These are phyloP conservation scores for Calonectria pteridis DNA, from an alignment of 2,329 filamentous ascomycete genomes.

Conservation along the genomic window DNA sequence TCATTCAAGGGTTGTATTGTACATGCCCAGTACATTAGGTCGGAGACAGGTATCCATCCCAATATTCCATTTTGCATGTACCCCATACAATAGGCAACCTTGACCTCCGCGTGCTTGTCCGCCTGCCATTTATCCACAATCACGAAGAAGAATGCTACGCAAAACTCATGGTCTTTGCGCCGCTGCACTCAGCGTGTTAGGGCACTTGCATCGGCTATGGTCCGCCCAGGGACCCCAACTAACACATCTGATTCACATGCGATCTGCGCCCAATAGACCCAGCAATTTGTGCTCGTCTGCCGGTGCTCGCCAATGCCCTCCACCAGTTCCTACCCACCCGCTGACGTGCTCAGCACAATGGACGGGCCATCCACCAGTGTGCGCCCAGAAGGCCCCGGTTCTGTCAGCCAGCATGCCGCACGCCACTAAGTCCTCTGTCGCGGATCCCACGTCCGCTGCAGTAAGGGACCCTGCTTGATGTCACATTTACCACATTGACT, in stretches of 20 bases:
- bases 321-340: constrained; percentile 17
- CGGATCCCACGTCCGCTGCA: constrained; percentile 2
- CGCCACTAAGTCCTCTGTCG: constrained; percentile 1
- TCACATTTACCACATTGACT: not conserved
- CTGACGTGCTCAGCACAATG: constrained; percentile 23
- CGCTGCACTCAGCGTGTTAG: not conserved
- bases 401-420: constrained; percentile 11
- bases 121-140: constrained; percentile 12
- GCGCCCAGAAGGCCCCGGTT: not conserved
- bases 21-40: not conserved
- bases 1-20: too few relatives aligned
- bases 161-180: not conserved
- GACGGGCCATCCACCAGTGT: constrained; percentile 9
- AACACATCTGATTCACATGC: constrained; percentile 26
- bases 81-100: constrained; percentile 1
- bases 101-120: not conserved
- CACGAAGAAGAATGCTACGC: constrained; percentile 13
- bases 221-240: not conserved
- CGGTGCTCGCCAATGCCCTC: constrained; percentile 16
- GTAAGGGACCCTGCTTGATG: not conserved
- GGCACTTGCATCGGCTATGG: not conserved
- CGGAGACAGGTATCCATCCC: not conserved
- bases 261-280: constrained; percentile 7
- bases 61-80: not conserved
- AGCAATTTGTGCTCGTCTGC: constrained; percentile 7